Percentiles rank a stretch among this genome's conserved stretches.
phyloP scores from a whole-genome alignment of 345 rosid species.

The Populus simonii region DNA sequence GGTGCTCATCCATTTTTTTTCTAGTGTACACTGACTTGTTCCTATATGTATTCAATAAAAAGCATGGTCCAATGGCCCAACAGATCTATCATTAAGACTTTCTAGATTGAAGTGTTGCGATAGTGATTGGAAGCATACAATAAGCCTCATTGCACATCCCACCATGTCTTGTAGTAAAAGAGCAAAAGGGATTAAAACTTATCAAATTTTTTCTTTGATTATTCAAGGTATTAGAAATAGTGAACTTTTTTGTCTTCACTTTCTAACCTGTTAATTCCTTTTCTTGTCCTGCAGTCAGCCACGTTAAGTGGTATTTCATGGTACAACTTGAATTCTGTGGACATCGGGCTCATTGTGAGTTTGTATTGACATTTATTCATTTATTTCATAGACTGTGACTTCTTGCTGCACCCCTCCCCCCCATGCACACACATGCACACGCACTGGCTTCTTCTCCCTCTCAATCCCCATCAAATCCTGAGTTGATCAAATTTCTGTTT shows the following conservation, averaged over 20 bases:
- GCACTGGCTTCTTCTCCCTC: no score
- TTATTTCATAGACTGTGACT: neutral
- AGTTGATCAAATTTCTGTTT: neutral
- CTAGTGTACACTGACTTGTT: neutral
- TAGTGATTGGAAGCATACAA: neutral
- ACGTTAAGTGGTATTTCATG: conserved; percentile 74
- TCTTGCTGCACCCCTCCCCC: neutral
- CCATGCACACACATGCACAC: no score
- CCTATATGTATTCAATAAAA: neutral
- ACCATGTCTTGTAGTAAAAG: neutral
- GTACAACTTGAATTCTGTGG: conserved; percentile 74
- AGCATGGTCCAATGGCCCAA: neutral
- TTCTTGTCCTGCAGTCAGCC: conserved; percentile 60
- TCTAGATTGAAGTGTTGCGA: neutral
- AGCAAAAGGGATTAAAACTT: neutral
- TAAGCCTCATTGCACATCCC: neutral
- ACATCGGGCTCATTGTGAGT: conserved; percentile 89
- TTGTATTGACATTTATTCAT: conserved; percentile 9
- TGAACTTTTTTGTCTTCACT: neutral
- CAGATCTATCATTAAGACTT: neutral
- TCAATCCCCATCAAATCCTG: no score
- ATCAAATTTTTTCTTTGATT: neutral
- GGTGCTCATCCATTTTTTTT: neutral
- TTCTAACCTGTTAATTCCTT: conserved; percentile 2
- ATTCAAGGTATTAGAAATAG: neutral